Conservation (phyloP, 345 rosid species). For the Melaleuca alternifolia region DNA sequence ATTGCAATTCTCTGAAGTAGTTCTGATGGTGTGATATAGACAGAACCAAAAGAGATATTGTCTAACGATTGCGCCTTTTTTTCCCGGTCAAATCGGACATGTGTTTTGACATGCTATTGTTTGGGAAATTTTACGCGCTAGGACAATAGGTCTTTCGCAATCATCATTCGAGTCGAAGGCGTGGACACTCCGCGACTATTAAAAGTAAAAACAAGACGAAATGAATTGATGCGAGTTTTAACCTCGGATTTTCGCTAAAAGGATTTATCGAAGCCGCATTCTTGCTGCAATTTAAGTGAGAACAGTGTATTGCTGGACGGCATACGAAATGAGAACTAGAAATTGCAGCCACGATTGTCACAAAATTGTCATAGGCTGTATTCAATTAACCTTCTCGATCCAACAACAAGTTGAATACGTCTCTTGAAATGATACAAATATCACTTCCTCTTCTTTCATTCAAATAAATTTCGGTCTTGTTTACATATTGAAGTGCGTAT, state of each 20-base stretch:
- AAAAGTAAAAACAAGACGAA: background rate
- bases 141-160: background rate
- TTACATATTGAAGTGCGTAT: background rate
- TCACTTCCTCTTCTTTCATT: background rate
- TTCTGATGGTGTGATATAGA: background rate
- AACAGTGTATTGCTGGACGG: rapidly evolving
- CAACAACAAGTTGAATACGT: background rate
- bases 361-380: background rate
- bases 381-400: background rate
- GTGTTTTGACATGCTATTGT: background rate
- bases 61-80: background rate
- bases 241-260: background rate
- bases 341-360: background rate
- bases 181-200: background rate
- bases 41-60: background rate
- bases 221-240: background rate
- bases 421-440: background rate
- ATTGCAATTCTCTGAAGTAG: background rate
- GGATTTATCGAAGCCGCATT: background rate
- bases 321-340: background rate
- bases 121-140: background rate
- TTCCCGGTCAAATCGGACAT: background rate
- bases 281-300: background rate
- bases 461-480: background rate
- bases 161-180: background rate